These are phyloP conservation scores for Colletotrichum viniferum DNA, from an alignment of 2,329 filamentous ascomycete genomes.

Conservation along the genomic window DNA sequence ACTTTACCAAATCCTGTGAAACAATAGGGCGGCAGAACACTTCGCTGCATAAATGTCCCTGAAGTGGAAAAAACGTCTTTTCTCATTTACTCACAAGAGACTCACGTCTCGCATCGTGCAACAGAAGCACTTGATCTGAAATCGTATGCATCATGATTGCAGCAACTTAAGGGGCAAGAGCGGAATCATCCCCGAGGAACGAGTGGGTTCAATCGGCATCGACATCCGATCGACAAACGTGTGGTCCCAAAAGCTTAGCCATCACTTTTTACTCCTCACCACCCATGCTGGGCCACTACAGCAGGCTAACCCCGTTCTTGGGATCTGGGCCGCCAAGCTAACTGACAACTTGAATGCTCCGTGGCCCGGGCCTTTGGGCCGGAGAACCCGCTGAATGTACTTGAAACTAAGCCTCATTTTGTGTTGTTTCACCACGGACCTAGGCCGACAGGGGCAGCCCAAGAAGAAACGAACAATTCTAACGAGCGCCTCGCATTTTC, in stretches of 20 bases:
- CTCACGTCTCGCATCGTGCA: neutral
- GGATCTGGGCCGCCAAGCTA: neutral
- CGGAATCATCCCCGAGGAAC: neutral
- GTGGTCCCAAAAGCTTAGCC: neutral
- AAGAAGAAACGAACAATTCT: neutral
- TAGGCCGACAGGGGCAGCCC: neutral
- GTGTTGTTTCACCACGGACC: neutral
- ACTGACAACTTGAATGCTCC: neutral
- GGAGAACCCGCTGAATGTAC: neutral
- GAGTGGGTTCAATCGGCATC: neutral
- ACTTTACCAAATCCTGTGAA: neutral
- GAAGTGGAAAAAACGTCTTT: neutral
- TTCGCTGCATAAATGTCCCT: neutral
- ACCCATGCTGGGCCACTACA: neutral
- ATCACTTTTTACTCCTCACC: neutral
- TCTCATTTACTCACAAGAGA: neutral
- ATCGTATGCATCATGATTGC: neutral
- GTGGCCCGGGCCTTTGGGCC: neutral
- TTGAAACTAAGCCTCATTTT: conserved; percentile 7
- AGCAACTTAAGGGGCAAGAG: neutral
- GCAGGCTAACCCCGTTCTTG: neutral
- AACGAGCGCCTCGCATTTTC: too few species aligned
- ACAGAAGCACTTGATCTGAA: neutral
- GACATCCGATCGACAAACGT: neutral
- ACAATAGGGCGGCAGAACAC: neutral